Percentiles rank a stretch among this genome's conserved stretches.
These are phyloP conservation scores for Yamadazyma aaseri DNA, from an alignment of 1,139 yeast genomes.

Conservation along the genomic window DNA sequence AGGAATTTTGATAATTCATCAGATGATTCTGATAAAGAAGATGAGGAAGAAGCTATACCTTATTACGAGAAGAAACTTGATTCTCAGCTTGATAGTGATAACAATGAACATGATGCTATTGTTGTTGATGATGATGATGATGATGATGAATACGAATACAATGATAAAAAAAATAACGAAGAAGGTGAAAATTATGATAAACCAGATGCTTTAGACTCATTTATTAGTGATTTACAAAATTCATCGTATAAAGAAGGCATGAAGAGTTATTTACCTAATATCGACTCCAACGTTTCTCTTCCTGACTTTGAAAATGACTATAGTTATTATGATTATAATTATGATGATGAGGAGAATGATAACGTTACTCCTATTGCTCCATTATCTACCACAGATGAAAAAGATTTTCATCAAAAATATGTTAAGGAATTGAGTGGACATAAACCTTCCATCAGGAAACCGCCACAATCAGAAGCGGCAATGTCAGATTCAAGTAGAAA, in stretches of 20 bases:
- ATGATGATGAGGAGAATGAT: conserved; percentile 13
- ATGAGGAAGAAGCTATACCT: conserved; percentile 17
- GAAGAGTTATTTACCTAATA: conserved; percentile 19
- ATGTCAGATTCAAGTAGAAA: background rate
- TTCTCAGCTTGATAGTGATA: conserved; percentile 2
- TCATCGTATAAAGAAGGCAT: conserved; percentile 18
- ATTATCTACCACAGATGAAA: conserved; percentile 19
- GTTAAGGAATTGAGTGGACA: conserved; percentile 29
- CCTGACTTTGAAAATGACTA: conserved; percentile 30
- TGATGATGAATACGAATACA: background rate
- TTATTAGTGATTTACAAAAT: conserved; percentile 35
- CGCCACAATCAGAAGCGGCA: conserved; percentile 9
- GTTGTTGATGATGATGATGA: conserved; percentile 4
- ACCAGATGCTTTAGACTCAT: conserved; percentile 32
- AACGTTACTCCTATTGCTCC: conserved; percentile 34
- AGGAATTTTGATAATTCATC: conserved; percentile 7
- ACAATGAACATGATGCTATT: conserved; percentile 2
- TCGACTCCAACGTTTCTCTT: conserved; percentile 24
- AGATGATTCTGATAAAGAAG: conserved; percentile 10
- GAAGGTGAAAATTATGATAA: conserved; percentile 1
- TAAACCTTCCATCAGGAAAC: conserved; percentile 28
- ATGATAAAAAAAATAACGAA: background rate
- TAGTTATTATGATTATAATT: conserved; percentile 16
- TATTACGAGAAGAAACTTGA: conserved; percentile 15
- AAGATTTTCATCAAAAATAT: conserved; percentile 29